Base-by-base conservation (phyloP, 805 yeast species). In the Sugiyamaella boreocaroliniensis region DNA sequence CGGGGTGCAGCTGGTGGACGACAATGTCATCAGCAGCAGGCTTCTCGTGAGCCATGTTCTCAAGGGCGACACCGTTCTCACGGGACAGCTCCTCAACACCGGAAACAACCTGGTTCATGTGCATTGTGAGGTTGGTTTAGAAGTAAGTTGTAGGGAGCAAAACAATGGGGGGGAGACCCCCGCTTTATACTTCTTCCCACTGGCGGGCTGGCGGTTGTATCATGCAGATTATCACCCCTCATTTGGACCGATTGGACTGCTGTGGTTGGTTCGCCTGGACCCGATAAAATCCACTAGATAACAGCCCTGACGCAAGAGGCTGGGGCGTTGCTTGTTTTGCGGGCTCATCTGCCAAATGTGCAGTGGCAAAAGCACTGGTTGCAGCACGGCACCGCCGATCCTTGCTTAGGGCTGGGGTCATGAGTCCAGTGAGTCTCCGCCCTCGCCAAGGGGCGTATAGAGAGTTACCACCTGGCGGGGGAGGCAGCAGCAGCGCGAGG, bases 31-130 rank as follows among this genome's bases (percentile, higher is more conserved):
- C 43, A 29, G 54, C 57, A 29, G 22, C 47, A 15, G 42, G 45
- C 15, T 49, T 29, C 42, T 53, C 55, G 29, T 45, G 47, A 29
- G 54, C 57, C 20, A 54, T 19, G 43, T 50, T 47, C 47, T 47
- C 34, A 10, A 50, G 32, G 18, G 49, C 53, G n/a, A 40, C 43
- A n/a, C 29, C 40, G 40, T 54, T 54, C 41, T 48, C 57, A 34
- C 32, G 16, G 8, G 40, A 20, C 15, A 45, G 48, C 18, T 32
- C 37, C 37, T 32, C 37, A 9, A 32, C 37, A 32, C 37, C 37
- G n/a, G 37, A 32, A 32, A 32, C n/a, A 32, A 32, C n/a, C n/a
- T 32, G 37, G n/a, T 32, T 32, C 8, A 11, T 4, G 37, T 32
- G 37, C 37, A 32, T 32, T 32, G 37, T 32, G 12, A 14, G 37